Evolutionary conservation across 2,329 filamentous ascomycete species (phyloP).

Genomic region (Ampelomyces quisqualis): DNA sequence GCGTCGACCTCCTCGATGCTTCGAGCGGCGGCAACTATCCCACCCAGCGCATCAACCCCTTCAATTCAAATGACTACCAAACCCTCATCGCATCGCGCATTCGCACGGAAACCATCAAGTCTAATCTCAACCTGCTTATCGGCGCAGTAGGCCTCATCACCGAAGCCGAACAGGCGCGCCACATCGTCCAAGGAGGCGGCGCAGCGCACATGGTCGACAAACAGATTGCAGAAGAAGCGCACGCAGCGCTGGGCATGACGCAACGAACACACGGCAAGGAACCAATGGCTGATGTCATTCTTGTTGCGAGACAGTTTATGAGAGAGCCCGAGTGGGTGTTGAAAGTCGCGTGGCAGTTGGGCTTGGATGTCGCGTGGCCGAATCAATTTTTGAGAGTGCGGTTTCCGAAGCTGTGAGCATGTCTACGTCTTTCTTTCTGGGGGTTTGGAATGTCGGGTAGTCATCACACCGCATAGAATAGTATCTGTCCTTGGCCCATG

Average conservation of each 20-base stretch:
- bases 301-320: conserved; percentile 58
- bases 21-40: conserved; percentile 50
- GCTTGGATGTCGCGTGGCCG: conserved; percentile 52
- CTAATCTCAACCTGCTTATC: conserved; percentile 48
- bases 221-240: conserved; percentile 34
- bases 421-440: not conserved
- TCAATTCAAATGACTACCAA: conserved; percentile 51
- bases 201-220: conserved; percentile 26
- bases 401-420: conserved; percentile 31
- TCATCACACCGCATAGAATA: too few species aligned
- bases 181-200: conserved; percentile 45
- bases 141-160: conserved; percentile 58
- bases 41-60: conserved; percentile 46
- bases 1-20: conserved; percentile 50
- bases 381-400: conserved; percentile 48
- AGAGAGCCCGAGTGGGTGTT: conserved; percentile 58
- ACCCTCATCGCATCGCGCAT: conserved; percentile 52
- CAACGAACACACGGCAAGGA: conserved; percentile 30
- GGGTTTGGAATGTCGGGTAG: too few species aligned
- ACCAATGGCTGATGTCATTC: conserved; percentile 51
- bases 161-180: conserved; percentile 53
- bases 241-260: conserved; percentile 39
- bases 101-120: conserved; percentile 42
- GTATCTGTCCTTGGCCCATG: too few species aligned
- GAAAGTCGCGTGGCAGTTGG: conserved; percentile 52